Evolutionary conservation across 345 rosid species (phyloP).

Genomic region (Citrus sp.): DNA sequence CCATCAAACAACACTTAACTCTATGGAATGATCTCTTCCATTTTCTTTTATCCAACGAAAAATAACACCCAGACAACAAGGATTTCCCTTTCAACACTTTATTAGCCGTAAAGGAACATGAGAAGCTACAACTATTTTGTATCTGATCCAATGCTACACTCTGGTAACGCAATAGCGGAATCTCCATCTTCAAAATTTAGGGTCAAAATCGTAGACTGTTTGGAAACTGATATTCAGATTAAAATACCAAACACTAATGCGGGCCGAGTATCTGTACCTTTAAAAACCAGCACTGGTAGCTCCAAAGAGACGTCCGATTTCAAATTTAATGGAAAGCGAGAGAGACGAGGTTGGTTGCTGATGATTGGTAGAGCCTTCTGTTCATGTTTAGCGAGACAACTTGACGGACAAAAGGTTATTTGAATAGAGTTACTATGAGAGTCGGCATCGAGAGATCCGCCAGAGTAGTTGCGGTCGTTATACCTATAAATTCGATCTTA

Average conservation of each 20-base stretch:
- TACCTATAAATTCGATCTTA: background rate
- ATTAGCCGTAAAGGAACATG: slow-evolving; percentile 21
- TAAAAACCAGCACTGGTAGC: background rate
- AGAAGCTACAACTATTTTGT: slow-evolving; percentile 27
- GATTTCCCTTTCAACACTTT: slow-evolving; percentile 19
- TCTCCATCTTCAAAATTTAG: slow-evolving; percentile 40
- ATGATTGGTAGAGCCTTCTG: slow-evolving; percentile 3
- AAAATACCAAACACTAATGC: background rate
- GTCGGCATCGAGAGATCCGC: slow-evolving; percentile 51
- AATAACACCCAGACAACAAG: slow-evolving; percentile 39
- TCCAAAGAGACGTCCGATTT: background rate
- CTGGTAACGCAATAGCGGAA: slow-evolving; percentile 45
- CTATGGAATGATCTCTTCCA: slow-evolving; percentile 37
- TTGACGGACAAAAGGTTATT: background rate
- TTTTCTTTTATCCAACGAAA: slow-evolving; percentile 33
- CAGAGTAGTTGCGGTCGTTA: slow-evolving; percentile 24
- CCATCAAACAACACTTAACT: slow-evolving; percentile 46
- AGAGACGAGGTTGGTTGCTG: background rate
- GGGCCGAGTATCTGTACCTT: slow-evolving; percentile 13
- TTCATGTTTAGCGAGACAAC: background rate
- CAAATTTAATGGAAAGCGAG: slow-evolving; percentile 4
- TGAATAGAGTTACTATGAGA: background rate
- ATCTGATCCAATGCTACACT: slow-evolving; percentile 39
- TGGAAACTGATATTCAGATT: slow-evolving; percentile 3
- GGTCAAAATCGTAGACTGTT: slow-evolving; percentile 2